A percentile compares a stretch with the other conserved stretches of the same genome.
These are phyloP conservation scores for Pythium dissotocum DNA, from an alignment of 352 stramenopile species.

Conservation along the genomic window DNA sequence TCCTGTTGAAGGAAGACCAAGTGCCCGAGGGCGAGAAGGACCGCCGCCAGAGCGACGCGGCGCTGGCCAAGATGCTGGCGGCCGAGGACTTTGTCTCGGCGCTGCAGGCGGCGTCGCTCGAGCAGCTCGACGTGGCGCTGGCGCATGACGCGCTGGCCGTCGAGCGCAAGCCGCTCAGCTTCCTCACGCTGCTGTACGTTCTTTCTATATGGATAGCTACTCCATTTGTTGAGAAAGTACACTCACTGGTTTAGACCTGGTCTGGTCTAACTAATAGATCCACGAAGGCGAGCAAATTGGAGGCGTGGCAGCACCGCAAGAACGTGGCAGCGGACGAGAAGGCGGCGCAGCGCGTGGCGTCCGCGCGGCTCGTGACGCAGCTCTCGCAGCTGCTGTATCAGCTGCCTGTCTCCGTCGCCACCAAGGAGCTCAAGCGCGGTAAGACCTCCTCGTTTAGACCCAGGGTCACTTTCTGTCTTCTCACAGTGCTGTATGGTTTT, in stretches of 20 bases:
- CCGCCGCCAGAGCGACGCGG: conserved; percentile 49
- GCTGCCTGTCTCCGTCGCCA: conserved; percentile 44
- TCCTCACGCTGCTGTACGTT: conserved; percentile 49
- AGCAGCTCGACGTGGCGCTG: conserved; percentile 60
- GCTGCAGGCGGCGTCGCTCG: conserved; percentile 49
- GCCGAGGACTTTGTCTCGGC: conserved; percentile 49
- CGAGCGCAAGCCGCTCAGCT: conserved; percentile 50
- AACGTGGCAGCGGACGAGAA: conserved; percentile 23
- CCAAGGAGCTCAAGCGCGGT: conserved; percentile 64
- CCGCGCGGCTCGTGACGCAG: conserved; percentile 36
- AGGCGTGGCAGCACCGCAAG: conserved; percentile 36
- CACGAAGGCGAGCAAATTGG: conserved; percentile 58
- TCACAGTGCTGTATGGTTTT: neutral
- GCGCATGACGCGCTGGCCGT: conserved; percentile 48
- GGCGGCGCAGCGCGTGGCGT: conserved; percentile 27
- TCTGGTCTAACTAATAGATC: conserved; percentile 26
- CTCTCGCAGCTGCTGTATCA: conserved; percentile 54
- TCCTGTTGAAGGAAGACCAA: conserved; percentile 41
- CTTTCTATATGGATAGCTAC: too few relatives aligned
- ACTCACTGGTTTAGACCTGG: too few relatives aligned
- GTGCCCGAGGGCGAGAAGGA: conserved; percentile 39
- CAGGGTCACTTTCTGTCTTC: neutral
- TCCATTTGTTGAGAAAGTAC: too few relatives aligned
- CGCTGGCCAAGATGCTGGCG: conserved; percentile 41
- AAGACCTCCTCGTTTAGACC: neutral